Percentiles rank a stretch among this genome's conserved stretches.
These are phyloP conservation scores for Ganoderma leucocontextum DNA, from an alignment of 1,284 basidiomycete species.

Conservation along the genomic window DNA sequence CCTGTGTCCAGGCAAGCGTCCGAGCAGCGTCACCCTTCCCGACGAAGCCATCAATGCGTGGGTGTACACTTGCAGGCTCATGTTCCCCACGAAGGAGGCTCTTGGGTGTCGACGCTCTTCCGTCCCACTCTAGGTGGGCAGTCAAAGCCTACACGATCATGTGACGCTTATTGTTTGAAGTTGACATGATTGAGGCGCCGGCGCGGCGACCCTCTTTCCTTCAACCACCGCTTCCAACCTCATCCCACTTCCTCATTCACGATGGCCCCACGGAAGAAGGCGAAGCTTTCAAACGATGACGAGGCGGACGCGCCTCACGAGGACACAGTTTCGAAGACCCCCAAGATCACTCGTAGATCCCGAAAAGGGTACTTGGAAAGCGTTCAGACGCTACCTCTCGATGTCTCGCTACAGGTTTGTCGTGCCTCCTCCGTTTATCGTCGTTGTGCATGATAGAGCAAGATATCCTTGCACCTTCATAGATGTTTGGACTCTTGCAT, in stretches of 20 bases:
- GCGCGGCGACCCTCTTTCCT: not conserved
- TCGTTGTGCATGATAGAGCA: not conserved
- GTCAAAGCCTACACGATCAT: not conserved
- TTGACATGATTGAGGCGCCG: not conserved
- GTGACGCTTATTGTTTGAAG: not conserved
- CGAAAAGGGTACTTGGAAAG: not conserved
- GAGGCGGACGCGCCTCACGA: not conserved
- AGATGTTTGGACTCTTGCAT: slow-evolving; percentile 1
- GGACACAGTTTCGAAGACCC: not conserved
- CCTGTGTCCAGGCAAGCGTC: too few relatives aligned
- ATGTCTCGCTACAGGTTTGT: not conserved
- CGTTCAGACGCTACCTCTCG: not conserved
- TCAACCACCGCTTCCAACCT: not conserved
- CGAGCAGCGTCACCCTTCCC: too few relatives aligned
- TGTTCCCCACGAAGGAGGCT: too few relatives aligned
- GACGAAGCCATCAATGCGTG: too few relatives aligned
- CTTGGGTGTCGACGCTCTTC: too few relatives aligned
- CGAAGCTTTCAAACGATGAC: not conserved
- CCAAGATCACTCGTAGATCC: not conserved
- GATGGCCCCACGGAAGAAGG: not conserved
- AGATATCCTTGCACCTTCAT: not conserved
- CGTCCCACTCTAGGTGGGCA: not conserved
- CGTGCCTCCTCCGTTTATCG: not conserved
- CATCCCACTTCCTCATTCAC: not conserved
- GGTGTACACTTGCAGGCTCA: too few relatives aligned